A percentile compares a stretch with the other conserved stretches of the same genome.
phyloP scores from a whole-genome alignment of 805 yeast genomes.

The Yamadazyma phyllophila region DNA sequence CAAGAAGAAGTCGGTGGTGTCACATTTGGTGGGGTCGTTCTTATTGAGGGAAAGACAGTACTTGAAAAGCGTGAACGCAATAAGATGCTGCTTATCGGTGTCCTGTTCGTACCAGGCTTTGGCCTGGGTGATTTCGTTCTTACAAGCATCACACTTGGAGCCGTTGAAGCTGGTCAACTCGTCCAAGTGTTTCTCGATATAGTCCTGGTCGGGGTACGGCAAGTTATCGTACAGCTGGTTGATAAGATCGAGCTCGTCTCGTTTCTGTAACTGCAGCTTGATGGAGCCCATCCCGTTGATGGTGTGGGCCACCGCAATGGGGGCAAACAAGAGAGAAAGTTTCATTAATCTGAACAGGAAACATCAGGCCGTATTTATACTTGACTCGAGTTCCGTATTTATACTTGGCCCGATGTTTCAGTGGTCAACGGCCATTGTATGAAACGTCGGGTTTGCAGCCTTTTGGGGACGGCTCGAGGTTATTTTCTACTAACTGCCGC shows the following conservation, averaged over 20 bases:
- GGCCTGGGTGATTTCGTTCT: constrained; percentile 32
- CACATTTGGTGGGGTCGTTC: constrained; percentile 29
- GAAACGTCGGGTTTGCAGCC: background rate
- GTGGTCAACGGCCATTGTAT: background rate
- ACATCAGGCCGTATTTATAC: background rate
- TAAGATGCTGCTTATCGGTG: constrained; percentile 34
- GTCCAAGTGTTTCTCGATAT: constrained; percentile 24
- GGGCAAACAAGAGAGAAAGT: background rate
- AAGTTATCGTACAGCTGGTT: constrained; percentile 25
- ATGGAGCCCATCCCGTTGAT: constrained; percentile 14
- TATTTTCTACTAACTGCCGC: background rate
- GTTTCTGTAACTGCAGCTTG: constrained; percentile 12
- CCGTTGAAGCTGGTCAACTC: constrained; percentile 30
- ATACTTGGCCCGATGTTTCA: background rate
- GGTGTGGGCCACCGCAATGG: constrained; percentile 7
- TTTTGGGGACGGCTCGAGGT: background rate
- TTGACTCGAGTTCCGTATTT: background rate
- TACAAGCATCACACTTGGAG: constrained; percentile 34
- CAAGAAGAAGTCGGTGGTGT: constrained; percentile 36
- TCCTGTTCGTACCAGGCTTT: constrained; percentile 22
- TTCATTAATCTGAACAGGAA: no score
- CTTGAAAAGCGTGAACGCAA: constrained; percentile 34
- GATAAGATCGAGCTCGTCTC: constrained; percentile 20
- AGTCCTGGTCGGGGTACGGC: constrained; percentile 26
- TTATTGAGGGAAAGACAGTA: constrained; percentile 31